phyloP scores from a whole-genome alignment of 495 filamentous ascomycete genomes.

The Xylaria palmicola region DNA sequence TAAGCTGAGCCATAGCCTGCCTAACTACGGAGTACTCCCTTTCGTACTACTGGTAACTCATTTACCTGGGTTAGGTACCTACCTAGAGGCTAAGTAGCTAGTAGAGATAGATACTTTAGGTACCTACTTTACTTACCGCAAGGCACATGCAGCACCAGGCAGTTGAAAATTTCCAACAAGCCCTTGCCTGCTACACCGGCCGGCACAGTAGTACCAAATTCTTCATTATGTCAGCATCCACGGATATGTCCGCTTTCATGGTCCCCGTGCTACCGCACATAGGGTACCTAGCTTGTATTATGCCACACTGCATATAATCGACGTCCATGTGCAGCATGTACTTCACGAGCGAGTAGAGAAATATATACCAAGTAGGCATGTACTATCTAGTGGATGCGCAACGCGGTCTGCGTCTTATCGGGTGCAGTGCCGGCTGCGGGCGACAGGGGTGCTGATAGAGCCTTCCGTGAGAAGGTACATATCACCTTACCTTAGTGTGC shows the following conservation, averaged over 20 bases:
- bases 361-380: too few relatives aligned
- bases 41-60: background rate
- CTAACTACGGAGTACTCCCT: background rate
- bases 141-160: too few relatives aligned
- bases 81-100: background rate
- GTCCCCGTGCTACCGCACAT: background rate
- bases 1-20: background rate
- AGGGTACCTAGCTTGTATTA: background rate
- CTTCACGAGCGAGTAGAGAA: too few relatives aligned
- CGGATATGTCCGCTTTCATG: background rate
- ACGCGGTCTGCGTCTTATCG: too few relatives aligned
- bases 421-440: background rate
- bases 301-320: background rate
- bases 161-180: background rate
- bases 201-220: too few relatives aligned
- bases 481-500: too few relatives aligned
- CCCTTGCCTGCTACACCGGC: too few relatives aligned
- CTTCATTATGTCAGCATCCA: too few relatives aligned
- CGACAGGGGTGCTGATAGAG: slow-evolving; percentile 6
- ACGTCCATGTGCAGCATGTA: too few relatives aligned
- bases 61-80: background rate
- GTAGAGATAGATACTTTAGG: too few relatives aligned
- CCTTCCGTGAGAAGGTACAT: background rate
- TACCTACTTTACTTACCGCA: too few relatives aligned
- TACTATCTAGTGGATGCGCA: too few relatives aligned